A percentile compares a stretch with the other conserved stretches of the same genome.
These are phyloP conservation scores for Nicotiana knightiana DNA, from an alignment of 257 asterid species.

Conservation along the genomic window DNA sequence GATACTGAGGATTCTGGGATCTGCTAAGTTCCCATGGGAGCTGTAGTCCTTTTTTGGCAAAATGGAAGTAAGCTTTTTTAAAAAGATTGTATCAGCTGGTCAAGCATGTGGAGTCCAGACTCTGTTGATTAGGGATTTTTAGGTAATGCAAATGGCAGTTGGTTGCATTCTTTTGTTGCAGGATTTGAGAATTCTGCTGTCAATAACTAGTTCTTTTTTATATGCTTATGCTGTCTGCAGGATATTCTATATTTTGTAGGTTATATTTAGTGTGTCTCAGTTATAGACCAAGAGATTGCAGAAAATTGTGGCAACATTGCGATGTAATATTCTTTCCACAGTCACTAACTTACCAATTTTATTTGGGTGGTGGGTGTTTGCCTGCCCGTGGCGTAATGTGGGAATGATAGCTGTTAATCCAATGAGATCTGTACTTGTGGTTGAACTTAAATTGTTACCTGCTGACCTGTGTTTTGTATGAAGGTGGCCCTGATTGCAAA, in stretches of 20 bases:
- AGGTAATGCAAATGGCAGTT: neutral
- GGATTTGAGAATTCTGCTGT: neutral
- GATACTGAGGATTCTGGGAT: neutral
- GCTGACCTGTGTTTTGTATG: neutral
- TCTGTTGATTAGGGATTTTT: neutral
- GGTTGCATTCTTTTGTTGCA: neutral
- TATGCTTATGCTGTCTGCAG: neutral
- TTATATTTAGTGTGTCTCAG: neutral
- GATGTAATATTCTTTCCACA: neutral
- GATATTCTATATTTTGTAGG: neutral
- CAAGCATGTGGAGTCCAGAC: neutral
- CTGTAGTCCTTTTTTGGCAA: neutral
- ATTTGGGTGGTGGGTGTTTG: constrained; percentile 6
- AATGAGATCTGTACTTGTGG: neutral
- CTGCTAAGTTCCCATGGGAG: neutral
- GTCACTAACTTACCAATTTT: neutral
- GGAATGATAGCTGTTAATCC: neutral
- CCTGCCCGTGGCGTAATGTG: neutral
- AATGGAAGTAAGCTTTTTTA: neutral
- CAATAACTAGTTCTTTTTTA: neutral
- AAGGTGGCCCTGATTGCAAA: neutral
- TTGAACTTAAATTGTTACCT: neutral
- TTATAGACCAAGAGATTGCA: neutral
- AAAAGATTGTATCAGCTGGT: neutral
- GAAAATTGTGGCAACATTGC: neutral